Base-by-base conservation (phyloP, 1,139 yeast genomes). In the Candida freyschussii region DNA sequence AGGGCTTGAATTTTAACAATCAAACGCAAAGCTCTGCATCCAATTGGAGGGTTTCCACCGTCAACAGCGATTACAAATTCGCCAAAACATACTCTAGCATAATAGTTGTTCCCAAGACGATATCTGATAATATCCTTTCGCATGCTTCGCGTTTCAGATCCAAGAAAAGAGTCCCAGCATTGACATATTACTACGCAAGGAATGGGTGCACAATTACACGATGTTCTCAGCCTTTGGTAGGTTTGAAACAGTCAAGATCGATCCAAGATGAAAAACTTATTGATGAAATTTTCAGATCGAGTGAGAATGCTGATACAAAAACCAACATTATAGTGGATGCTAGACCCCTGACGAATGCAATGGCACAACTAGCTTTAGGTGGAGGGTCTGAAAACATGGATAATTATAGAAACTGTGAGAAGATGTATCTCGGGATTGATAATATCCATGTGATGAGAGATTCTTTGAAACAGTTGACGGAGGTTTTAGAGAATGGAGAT, bases 331-430 rank as follows among this genome's bases (percentile, higher is more conserved):
- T 91, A 24, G 91, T 87, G 3, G 98, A 91, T 60, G 82, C 95
- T 17, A 65, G 98, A 37, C 98, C 98, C 1, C 59, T 87, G 10
- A 82, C 96, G 0, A 91, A 91, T 57, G 97, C 98, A 9, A 75
- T 87, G 76, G 98, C 96, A 0, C 98, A 91, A 53, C 86, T 87
- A 37, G 97, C 97, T 0, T 61, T 91, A 17, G 98, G 98, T 6
- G 98, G 97, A 6, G 98, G 98, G 1, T 82, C 96, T 0, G 98
- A 91, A 53, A 81, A 75, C 46, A 84, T 87, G 69, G 97, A 89
- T 41, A 76, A 85, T 52, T 89, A 91, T 59, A 60, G 60, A 4
- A 48, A 55, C 6, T 75, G 78, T 23, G 67, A 73, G 35, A 82
- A 87, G 53, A 70, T 85, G 16, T 91, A 85, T 52, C 67, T 94